These are phyloP conservation scores for Collybiopsis confluens DNA, from an alignment of 768 basidiomycete species.

Conservation along the genomic window DNA sequence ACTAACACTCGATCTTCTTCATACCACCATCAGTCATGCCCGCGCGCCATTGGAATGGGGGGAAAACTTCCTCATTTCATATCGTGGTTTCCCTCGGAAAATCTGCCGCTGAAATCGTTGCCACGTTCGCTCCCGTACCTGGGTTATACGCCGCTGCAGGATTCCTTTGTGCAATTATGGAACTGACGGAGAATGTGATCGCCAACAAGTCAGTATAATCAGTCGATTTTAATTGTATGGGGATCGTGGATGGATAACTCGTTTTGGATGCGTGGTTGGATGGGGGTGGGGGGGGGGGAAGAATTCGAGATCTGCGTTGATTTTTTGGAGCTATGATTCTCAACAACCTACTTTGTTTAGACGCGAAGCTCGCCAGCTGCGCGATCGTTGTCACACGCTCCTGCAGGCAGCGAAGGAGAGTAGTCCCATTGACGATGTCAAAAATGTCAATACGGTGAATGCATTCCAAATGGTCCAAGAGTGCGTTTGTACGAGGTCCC, in stretches of 20 bases:
- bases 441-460: conserved; percentile 19
- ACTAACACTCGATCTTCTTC: too few relatives aligned
- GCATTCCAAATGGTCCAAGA: conserved; percentile 16
- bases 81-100: conserved; percentile 22
- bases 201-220: conserved; percentile 38
- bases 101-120: conserved; percentile 39
- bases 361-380: conserved; percentile 37
- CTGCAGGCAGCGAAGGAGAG: conserved; percentile 34
- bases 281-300: too few relatives aligned
- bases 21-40: too few relatives aligned
- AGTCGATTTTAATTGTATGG: not conserved
- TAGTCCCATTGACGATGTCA: conserved; percentile 21
- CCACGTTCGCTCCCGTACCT: conserved; percentile 45
- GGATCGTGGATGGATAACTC: too few relatives aligned
- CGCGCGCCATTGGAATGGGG: too few relatives aligned
- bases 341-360: conserved; percentile 20
- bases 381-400: conserved; percentile 42
- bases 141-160: conserved; percentile 40
- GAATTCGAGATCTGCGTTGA: too few relatives aligned
- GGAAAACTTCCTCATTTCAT: not conserved
- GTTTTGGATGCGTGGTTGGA: too few relatives aligned
- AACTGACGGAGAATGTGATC: conserved; percentile 42
- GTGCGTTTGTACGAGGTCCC: not conserved
- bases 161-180: conserved; percentile 36
- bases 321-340: too few relatives aligned